Evolutionary conservation across 1,284 basidiomycete species (phyloP).

Genomic region (Papiliotrema laurentii): DNA sequence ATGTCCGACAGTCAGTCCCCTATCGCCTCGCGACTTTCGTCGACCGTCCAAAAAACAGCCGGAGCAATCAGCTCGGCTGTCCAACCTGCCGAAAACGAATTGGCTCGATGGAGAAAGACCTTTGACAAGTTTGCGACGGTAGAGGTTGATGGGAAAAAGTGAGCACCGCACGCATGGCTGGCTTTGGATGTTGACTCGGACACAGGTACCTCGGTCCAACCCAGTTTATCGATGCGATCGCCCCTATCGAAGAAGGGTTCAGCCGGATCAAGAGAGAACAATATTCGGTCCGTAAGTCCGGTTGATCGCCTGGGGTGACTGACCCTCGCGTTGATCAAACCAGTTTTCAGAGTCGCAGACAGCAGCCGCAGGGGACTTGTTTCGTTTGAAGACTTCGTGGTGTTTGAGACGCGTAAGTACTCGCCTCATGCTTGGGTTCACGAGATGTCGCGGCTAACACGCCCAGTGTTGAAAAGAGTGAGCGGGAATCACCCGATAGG

Average conservation of each 20-base stretch:
- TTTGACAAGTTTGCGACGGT: constrained; percentile 78
- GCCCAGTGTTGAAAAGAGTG: constrained; percentile 42
- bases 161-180: constrained; percentile 42
- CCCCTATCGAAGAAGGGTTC: constrained; percentile 69
- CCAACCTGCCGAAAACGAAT: constrained; percentile 69
- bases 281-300: constrained; percentile 60
- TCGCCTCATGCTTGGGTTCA: no score
- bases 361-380: constrained; percentile 68
- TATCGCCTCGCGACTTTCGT: constrained; percentile 13
- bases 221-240: constrained; percentile 88
- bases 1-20: constrained; percentile 15
- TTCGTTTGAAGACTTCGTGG: constrained; percentile 89
- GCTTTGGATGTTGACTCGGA: constrained; percentile 7
- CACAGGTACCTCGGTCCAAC: constrained; percentile 69
- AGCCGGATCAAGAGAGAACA: constrained; percentile 77
- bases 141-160: constrained; percentile 71
- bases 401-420: constrained; percentile 67
- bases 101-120: constrained; percentile 76
- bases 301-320: background rate
- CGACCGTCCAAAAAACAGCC: constrained; percentile 28
- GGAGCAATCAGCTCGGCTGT: constrained; percentile 59
- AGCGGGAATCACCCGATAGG: constrained; percentile 1
- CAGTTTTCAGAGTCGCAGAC: constrained; percentile 85
- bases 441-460: no score
- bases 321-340: constrained; percentile 13